A percentile compares a stretch with the other conserved stretches of the same genome.
Conservation (phyloP, 495 filamentous ascomycete species). For the Echria macrotheca region DNA sequence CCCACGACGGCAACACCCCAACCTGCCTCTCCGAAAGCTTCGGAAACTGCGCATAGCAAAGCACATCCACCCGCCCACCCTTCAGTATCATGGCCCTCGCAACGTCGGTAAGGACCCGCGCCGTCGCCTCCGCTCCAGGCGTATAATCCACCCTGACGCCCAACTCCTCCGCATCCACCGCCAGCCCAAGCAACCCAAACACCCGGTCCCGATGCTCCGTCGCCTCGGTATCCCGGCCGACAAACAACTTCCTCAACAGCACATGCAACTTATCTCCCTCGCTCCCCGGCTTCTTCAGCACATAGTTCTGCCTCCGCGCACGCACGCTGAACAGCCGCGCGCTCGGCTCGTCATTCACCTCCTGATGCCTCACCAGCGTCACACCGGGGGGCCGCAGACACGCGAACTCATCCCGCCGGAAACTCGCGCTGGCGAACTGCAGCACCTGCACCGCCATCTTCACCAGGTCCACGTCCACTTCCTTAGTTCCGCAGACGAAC, state of each 20-base stretch:
- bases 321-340: neutral
- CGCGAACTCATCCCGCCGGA: neutral
- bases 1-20: slow-evolving; percentile 10
- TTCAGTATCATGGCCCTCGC: slow-evolving; percentile 13
- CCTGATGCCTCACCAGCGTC: neutral
- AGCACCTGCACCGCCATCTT: neutral
- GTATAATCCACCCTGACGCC: slow-evolving; percentile 11
- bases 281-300: neutral
- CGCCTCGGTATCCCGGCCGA: neutral
- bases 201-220: slow-evolving; percentile 8
- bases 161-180: slow-evolving; percentile 10
- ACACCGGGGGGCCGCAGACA: neutral
- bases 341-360: neutral
- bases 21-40: neutral
- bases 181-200: slow-evolving; percentile 14
- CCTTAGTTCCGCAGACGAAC: slow-evolving; percentile 16
- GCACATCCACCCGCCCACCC: neutral
- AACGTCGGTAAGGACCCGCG: neutral
- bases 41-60: slow-evolving; percentile 9
- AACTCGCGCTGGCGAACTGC: neutral
- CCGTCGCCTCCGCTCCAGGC: neutral
- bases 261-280: slow-evolving; percentile 3
- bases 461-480: slow-evolving; percentile 1
- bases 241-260: slow-evolving; percentile 6
- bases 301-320: neutral